These are phyloP conservation scores for Amphirosellinia nigrospora DNA, from an alignment of 495 filamentous ascomycete genomes.

Conservation along the genomic window DNA sequence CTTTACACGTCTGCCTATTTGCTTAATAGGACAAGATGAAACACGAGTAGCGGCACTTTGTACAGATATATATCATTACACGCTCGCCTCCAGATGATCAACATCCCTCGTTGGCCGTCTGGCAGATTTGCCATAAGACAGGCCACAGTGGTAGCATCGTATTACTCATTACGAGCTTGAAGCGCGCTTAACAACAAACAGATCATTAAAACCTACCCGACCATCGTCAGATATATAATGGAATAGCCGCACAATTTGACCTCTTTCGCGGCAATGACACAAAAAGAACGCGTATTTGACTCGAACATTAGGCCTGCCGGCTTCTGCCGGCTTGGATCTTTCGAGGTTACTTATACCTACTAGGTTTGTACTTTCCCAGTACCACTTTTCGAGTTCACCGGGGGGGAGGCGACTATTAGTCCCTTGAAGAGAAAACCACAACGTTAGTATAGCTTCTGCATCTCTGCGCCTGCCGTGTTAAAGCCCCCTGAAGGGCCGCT, in stretches of 20 bases:
- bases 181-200: not conserved
- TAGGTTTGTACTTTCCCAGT: not conserved
- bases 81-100: not conserved
- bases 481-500: not conserved
- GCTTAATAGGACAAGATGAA: not conserved
- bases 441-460: slow-evolving; percentile 36
- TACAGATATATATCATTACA: not conserved
- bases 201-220: not conserved
- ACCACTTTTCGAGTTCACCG: not conserved
- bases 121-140: not conserved
- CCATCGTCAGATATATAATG: not conserved
- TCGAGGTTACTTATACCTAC: not conserved
- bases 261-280: not conserved
- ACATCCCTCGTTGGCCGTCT: not conserved
- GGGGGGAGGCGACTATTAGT: not conserved
- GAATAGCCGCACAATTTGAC: not conserved
- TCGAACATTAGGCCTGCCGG: not conserved
- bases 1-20: not conserved
- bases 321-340: not conserved
- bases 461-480: slow-evolving; percentile 31
- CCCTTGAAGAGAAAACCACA: not conserved
- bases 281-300: not conserved
- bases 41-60: not conserved
- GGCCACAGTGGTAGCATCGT: not conserved
- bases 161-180: not conserved